Percentiles rank a stretch among this genome's conserved stretches.
Evolutionary conservation across 495 filamentous ascomycete genomes (phyloP).

Genomic region (Rhypophila decipiens): DNA sequence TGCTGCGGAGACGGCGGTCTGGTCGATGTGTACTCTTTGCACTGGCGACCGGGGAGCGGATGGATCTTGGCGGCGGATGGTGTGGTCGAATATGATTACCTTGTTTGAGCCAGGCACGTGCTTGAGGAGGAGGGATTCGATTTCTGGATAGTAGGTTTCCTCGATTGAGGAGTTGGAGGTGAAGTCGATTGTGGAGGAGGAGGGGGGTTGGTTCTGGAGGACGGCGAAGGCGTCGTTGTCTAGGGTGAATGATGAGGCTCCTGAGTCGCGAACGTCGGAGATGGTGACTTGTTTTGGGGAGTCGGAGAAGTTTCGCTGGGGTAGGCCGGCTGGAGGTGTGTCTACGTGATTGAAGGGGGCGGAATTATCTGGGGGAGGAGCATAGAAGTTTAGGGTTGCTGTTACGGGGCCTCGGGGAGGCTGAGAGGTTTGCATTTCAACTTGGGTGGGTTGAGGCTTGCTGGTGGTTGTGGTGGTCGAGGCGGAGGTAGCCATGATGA

Average conservation of each 20-base stretch:
- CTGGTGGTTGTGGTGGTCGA: background rate
- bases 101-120: constrained; percentile 55
- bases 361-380: constrained; percentile 55
- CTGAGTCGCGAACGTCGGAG: constrained; percentile 53
- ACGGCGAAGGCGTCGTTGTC: constrained; percentile 69
- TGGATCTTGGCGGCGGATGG: constrained; percentile 59
- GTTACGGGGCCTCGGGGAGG: constrained; percentile 64
- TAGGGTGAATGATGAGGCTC: constrained; percentile 56
- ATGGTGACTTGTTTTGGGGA: constrained; percentile 31
- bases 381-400: constrained; percentile 63
- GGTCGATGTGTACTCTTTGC: constrained; percentile 72
- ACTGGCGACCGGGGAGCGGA: constrained; percentile 58
- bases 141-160: constrained; percentile 74
- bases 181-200: constrained; percentile 52
- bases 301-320: constrained; percentile 55
- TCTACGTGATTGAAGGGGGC: constrained; percentile 68
- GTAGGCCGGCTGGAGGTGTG: constrained; percentile 49
- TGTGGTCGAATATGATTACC: constrained; percentile 81
- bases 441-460: too few relatives aligned
- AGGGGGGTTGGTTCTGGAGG: constrained; percentile 44
- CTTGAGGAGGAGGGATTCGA: constrained; percentile 57
- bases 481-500: constrained; percentile 29
- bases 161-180: constrained; percentile 56
- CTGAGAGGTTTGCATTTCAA: too few relatives aligned
- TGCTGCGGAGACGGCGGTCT: constrained; percentile 58